Conservation (phyloP, 176 grass and related monocot species). For the Eremochloa ophiuroides region DNA sequence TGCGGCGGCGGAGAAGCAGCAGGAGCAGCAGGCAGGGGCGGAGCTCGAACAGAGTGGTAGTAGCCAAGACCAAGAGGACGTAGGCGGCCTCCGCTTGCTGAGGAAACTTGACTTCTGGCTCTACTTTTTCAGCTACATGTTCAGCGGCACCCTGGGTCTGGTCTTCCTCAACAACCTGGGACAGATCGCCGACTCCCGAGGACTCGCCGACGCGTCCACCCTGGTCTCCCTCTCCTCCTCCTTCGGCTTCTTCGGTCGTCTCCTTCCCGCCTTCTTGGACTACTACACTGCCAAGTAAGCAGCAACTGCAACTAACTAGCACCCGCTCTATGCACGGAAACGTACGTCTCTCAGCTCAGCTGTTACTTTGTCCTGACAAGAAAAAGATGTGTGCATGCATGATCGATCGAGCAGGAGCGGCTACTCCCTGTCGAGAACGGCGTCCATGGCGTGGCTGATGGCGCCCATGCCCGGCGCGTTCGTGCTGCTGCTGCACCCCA, state of each 20-base stretch:
- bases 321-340: too few relatives aligned
- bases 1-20: background rate
- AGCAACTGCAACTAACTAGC: too few relatives aligned
- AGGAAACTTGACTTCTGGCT: conserved; percentile 79
- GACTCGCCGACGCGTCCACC: conserved; percentile 50
- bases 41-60: background rate
- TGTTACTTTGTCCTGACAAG: background rate
- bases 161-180: conserved; percentile 97
- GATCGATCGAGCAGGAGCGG: conserved; percentile 42
- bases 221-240: conserved; percentile 88
- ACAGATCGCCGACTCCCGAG: conserved; percentile 86
- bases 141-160: conserved; percentile 76
- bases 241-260: conserved; percentile 97
- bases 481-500: conserved; percentile 62
- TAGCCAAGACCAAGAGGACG: conserved; percentile 15
- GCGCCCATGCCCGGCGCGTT: conserved; percentile 73
- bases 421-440: conserved; percentile 56
- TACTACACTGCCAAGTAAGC: conserved; percentile 86
- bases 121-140: conserved; percentile 97
- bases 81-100: conserved; percentile 68
- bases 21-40: background rate
- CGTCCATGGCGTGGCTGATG: conserved; percentile 86
- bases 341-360: too few relatives aligned
- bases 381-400: background rate
- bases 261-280: conserved; percentile 84